A percentile compares a stretch with the other conserved stretches of the same genome.
Conservation (phyloP, 441 rosid genomes). For the Melianthus villosus region DNA sequence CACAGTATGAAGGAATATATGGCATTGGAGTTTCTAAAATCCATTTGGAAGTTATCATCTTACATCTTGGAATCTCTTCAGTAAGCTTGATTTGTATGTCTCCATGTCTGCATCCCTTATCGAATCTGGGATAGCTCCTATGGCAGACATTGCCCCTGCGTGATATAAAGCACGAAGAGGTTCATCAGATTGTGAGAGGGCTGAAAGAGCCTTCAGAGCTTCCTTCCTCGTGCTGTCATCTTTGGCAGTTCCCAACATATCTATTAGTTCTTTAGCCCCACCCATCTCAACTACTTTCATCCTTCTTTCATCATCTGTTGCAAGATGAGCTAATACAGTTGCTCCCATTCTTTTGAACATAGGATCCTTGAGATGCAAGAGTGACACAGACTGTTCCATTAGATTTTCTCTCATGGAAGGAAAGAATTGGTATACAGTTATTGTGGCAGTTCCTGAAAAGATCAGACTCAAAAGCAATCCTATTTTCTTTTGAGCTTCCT, state of each 20-base stretch:
- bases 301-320: conserved; percentile 72
- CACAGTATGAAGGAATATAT: too few relatives aligned
- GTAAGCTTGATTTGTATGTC: conserved; percentile 38
- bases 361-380: conserved; percentile 81
- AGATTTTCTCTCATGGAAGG: conserved; percentile 88
- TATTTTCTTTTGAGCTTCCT: conserved; percentile 74
- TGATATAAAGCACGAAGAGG: conserved; percentile 44
- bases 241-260: conserved; percentile 59
- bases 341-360: conserved; percentile 85
- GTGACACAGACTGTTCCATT: conserved; percentile 67
- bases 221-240: conserved; percentile 69
- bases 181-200: conserved; percentile 62
- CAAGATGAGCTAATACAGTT: conserved; percentile 69
- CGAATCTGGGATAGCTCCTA: conserved; percentile 40
- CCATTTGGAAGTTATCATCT: too few relatives aligned
- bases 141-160: conserved; percentile 39
- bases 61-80: conserved; percentile 49
- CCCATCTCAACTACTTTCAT: conserved; percentile 81
- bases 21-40: too few relatives aligned
- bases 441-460: conserved; percentile 66
- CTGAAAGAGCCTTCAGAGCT: conserved; percentile 68
- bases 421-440: conserved; percentile 60
- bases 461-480: conserved; percentile 72
- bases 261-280: conserved; percentile 65
- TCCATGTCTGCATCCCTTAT: conserved; percentile 36